Conservation (phyloP, 257 asterid genomes). For the Catharanthus roseus region DNA sequence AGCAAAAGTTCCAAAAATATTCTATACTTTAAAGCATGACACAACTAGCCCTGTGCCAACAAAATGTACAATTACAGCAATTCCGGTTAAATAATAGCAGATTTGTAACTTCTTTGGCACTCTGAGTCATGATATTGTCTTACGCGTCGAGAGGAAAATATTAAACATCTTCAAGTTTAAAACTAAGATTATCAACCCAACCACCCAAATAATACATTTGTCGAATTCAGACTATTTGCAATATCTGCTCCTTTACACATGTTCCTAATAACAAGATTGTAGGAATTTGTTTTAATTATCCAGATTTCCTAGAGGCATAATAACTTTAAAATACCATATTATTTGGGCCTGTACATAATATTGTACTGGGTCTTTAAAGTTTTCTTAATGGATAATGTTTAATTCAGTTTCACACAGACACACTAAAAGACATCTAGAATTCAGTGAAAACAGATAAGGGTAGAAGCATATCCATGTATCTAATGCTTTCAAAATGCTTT, state of each 20-base stretch:
- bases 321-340: not conserved
- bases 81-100: not conserved
- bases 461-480: not conserved
- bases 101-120: not conserved
- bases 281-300: too few relatives aligned
- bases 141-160: not conserved
- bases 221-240: not conserved
- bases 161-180: not conserved
- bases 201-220: not conserved
- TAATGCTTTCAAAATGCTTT: not conserved
- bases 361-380: not conserved
- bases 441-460: too few relatives aligned
- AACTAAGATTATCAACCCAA: not conserved
- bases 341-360: not conserved
- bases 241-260: not conserved
- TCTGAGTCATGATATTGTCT: not conserved
- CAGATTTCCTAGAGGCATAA: not conserved
- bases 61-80: not conserved
- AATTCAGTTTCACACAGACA: too few relatives aligned
- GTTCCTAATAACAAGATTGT: not conserved
- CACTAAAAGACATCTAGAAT: too few relatives aligned
- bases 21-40: not conserved
- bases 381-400: not conserved
- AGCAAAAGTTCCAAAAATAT: not conserved
- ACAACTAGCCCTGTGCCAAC: not conserved